A percentile compares a stretch with the other conserved stretches of the same genome.
phyloP scores from a whole-genome alignment of 495 filamentous ascomycete genomes.

The Aspergillus incahuasiensis region DNA sequence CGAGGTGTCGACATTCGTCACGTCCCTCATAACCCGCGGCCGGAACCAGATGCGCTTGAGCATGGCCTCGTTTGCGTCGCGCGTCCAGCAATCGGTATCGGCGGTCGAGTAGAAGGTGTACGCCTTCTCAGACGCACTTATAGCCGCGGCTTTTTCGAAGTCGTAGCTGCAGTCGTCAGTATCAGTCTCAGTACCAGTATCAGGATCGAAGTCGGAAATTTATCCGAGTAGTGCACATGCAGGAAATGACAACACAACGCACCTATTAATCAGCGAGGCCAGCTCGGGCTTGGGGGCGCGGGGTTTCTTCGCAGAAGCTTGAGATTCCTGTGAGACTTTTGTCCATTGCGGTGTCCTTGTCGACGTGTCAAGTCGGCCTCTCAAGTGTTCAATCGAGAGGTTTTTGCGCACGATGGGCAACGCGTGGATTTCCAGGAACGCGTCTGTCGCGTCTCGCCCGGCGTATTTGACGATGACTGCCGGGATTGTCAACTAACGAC shows the following conservation, averaged over 20 bases:
- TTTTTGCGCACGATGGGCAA: neutral
- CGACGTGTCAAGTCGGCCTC: neutral
- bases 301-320: neutral
- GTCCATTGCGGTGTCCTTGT: slow-evolving; percentile 1
- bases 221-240: too few relatives aligned
- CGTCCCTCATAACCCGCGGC: slow-evolving; percentile 2
- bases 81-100: slow-evolving; percentile 7
- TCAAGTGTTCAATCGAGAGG: neutral
- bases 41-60: slow-evolving; percentile 9
- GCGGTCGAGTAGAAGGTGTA: slow-evolving; percentile 7
- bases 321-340: neutral
- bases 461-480: slow-evolving; percentile 7
- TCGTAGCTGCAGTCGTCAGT: neutral
- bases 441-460: slow-evolving; percentile 2
- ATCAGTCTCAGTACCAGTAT: too few relatives aligned
- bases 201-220: too few relatives aligned
- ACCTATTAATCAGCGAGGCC: slow-evolving; percentile 1
- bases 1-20: neutral
- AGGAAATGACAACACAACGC: neutral
- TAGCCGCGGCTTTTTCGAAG: neutral
- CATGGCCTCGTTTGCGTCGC: slow-evolving; percentile 7
- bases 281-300: neutral
- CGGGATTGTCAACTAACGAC: neutral
- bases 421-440: slow-evolving; percentile 5
- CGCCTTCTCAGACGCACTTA: slow-evolving; percentile 1